These are phyloP conservation scores for Aspergillus japonicus DNA, from an alignment of 2,329 filamentous ascomycete species.

Conservation along the genomic window DNA sequence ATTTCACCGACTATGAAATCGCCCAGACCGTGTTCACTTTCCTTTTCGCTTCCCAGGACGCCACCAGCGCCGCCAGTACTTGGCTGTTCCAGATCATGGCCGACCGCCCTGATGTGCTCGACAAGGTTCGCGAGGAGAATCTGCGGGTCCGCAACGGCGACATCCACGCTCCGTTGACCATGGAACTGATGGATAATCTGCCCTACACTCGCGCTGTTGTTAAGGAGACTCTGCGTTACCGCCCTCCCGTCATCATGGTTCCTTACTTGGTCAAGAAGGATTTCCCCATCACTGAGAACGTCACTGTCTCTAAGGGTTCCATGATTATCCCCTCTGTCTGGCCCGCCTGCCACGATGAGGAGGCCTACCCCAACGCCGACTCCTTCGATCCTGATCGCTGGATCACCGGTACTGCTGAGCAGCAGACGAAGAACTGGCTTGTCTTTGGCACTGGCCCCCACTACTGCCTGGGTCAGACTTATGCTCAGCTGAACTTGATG, in stretches of 20 bases:
- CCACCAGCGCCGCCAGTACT: conserved; percentile 86
- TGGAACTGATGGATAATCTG: conserved; percentile 87
- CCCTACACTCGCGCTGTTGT: conserved; percentile 89
- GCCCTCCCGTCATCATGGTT: conserved; percentile 95
- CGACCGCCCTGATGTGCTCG: conserved; percentile 87
- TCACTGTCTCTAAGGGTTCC: conserved; percentile 90
- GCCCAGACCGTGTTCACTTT: conserved; percentile 54
- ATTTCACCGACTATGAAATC: conserved; percentile 54
- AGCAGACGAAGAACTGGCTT: conserved; percentile 92
- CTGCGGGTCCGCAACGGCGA: conserved; percentile 73
- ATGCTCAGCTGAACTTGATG: conserved; percentile 84
- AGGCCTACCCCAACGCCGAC: conserved; percentile 88
- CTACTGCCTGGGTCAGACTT: conserved; percentile 93
- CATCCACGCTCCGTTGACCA: conserved; percentile 65
- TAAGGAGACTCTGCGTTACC: conserved; percentile 86
- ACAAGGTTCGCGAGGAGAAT: conserved; percentile 90
- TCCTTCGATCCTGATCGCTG: conserved; percentile 87
- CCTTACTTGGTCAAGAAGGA: conserved; percentile 93
- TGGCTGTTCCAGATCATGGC: conserved; percentile 96
- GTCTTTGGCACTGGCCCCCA: conserved; percentile 95
- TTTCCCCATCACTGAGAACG: conserved; percentile 82
- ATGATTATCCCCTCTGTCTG: conserved; percentile 95
- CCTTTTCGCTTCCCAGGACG: conserved; percentile 70
- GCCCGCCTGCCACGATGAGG: conserved; percentile 84
- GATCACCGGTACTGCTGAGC: conserved; percentile 84